These are phyloP conservation scores for Coniochaeta sp. DNA, from an alignment of 2,329 filamentous ascomycete genomes.

Conservation along the genomic window DNA sequence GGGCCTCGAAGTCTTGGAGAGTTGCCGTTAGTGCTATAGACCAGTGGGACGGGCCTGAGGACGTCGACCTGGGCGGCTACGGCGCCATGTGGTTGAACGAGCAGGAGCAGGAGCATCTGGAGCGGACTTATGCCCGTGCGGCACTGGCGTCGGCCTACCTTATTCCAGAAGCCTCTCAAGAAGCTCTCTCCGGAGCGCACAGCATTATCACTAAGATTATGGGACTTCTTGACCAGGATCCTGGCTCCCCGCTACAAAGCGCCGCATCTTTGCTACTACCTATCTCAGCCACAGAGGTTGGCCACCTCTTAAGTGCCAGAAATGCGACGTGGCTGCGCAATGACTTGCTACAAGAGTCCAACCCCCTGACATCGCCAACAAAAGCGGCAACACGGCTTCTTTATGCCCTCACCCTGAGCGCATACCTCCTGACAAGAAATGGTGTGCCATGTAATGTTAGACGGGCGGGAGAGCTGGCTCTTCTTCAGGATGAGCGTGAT, in stretches of 20 bases:
- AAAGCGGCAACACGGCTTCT: conserved; percentile 49
- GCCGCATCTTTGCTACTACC: conserved; percentile 39
- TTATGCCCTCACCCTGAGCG: conserved; percentile 55
- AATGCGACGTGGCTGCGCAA: conserved; percentile 39
- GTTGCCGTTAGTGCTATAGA: conserved; percentile 57
- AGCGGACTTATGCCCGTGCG: conserved; percentile 59
- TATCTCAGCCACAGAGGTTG: conserved; percentile 21
- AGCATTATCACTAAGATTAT: conserved; percentile 52
- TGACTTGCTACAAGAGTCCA: conserved; percentile 49
- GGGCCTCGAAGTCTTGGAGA: conserved; percentile 53
- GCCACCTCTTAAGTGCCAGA: conserved; percentile 27
- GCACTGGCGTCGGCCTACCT: conserved; percentile 62
- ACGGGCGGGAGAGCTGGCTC: conserved; percentile 53
- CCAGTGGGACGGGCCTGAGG: conserved; percentile 66
- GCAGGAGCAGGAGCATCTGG: conserved; percentile 50
- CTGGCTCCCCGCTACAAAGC: conserved; percentile 42
- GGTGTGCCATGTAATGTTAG: conserved; percentile 45
- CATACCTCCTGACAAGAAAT: conserved; percentile 44
- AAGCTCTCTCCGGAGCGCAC: conserved; percentile 54
- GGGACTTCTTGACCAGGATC: conserved; percentile 52
- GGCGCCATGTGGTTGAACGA: conserved; percentile 52
- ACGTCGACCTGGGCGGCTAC: conserved; percentile 60
- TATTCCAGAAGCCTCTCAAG: conserved; percentile 49
- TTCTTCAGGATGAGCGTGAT: conserved; percentile 56
- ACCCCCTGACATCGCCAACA: conserved; percentile 57